Percentiles rank a stretch among this genome's conserved stretches.
Evolutionary conservation across 2,329 filamentous ascomycete species (phyloP).

Genomic region (Ophidiomyces ophidiicola): DNA sequence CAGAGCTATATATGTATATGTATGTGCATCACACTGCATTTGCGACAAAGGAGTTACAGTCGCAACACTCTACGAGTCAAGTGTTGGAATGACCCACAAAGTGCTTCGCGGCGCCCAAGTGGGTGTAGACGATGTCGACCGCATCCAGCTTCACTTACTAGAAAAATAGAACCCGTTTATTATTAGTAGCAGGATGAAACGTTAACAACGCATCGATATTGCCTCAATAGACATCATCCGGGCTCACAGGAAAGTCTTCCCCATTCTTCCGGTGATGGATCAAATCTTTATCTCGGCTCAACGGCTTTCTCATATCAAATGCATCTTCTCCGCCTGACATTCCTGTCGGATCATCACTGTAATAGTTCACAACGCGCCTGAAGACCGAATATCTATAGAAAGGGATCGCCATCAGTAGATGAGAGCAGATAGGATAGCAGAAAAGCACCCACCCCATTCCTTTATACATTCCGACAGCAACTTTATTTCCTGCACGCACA

Average conservation of each 20-base stretch:
- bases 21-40: too few relatives aligned
- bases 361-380: slow-evolving; percentile 80
- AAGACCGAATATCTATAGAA: slow-evolving; percentile 59
- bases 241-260: slow-evolving; percentile 62
- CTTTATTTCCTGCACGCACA: slow-evolving; percentile 74
- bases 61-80: too few relatives aligned
- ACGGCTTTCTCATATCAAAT: slow-evolving; percentile 90
- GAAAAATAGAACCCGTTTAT: too few relatives aligned
- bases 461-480: slow-evolving; percentile 79
- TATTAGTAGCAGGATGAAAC: not conserved
- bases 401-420: not conserved
- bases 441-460: slow-evolving; percentile 56
- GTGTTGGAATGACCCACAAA: too few relatives aligned
- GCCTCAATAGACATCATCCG: slow-evolving; percentile 60
- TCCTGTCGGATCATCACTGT: slow-evolving; percentile 67
- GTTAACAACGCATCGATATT: slow-evolving; percentile 3
- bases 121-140: too few relatives aligned
- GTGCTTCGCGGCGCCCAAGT: too few relatives aligned
- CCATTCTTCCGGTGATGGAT: slow-evolving; percentile 72
- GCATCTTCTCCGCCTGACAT: slow-evolving; percentile 63
- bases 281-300: slow-evolving; percentile 63
- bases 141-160: too few relatives aligned
- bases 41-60: too few relatives aligned
- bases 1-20: too few relatives aligned
- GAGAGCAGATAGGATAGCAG: not conserved